Base-by-base conservation (phyloP, 257 asterid genomes). In the Solanum verrucosum region DNA sequence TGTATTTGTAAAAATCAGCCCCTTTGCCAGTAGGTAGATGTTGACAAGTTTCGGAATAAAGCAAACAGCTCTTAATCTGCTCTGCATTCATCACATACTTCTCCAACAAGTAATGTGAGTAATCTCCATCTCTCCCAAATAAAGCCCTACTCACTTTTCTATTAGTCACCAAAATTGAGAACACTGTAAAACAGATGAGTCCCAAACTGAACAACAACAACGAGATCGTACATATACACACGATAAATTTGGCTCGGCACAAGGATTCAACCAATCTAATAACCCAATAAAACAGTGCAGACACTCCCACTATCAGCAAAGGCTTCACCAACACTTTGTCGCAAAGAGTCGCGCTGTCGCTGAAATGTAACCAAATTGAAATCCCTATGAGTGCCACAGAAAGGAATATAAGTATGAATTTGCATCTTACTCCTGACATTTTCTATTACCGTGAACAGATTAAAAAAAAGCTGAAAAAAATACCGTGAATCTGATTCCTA, bases 51-150 rank as follows among this genome's bases (percentile, higher is more conserved):
- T 83, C 56, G 4, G 87, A 46, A 6, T 88, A 93, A 63, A 31
- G 90, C 93, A 95, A 90, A 88, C 99, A 95, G 87, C 95, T 93
- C 91, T 91, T 95, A 20, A 96, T 89, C 83, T 90, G 84, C 14
- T 78, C 87, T 5, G 72, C 94, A 87, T 91, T 92, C 12, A 92
- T 37, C 14, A 94, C 98, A 74, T 93, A 87, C 15, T 83, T 93
- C 88, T 93, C 93, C 92, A 96, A 86, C 99, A 96, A 9, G 82
- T 74, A 10, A 29, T 67, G 16, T 1, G 98, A 93, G 91, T 94
- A 95, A 87, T 95, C 95, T 3, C 95, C 96, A 27, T 59, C 67
- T 59, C 67, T 59, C 67, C 60, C 60, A 49, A 49, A 49, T 49
- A 49, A 13, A 3, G 89, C 94, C 37, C 23, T 87, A 6, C 95